Percentiles rank a stretch among this genome's conserved stretches.
These are phyloP conservation scores for Aspergillus hiratsukae DNA, from an alignment of 2,329 filamentous ascomycete species.

Conservation along the genomic window DNA sequence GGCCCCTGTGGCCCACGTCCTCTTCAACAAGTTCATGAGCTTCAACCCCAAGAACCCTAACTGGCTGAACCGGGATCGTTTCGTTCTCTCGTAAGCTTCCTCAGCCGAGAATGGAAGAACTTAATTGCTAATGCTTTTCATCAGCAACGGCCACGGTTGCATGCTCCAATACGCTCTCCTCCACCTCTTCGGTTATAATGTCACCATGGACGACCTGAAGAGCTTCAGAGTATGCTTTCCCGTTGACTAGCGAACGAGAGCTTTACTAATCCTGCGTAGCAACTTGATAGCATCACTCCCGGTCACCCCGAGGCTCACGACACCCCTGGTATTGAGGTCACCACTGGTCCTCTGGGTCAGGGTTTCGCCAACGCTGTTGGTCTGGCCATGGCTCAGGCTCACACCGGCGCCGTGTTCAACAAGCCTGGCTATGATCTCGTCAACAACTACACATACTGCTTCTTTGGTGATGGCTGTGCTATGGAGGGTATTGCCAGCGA, in stretches of 20 bases:
- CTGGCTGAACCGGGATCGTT: conserved; percentile 96
- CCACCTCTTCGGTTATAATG: conserved; percentile 86
- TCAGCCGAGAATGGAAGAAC: background rate
- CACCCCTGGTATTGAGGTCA: conserved; percentile 95
- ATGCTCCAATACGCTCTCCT: conserved; percentile 99
- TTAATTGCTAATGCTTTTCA: conserved; percentile 9
- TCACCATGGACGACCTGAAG: conserved; percentile 91
- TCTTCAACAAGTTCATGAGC: conserved; percentile 98
- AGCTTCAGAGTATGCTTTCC: conserved; percentile 75
- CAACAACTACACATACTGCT: conserved; percentile 95
- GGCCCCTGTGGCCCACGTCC: conserved; percentile 92
- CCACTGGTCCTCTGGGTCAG: conserved; percentile 94
- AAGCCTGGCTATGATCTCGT: conserved; percentile 87
- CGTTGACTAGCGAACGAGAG: background rate
- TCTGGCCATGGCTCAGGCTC: conserved; percentile 92
- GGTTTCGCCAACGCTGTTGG: conserved; percentile 96
- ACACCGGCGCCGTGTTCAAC: conserved; percentile 90
- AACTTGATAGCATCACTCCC: conserved; percentile 77
- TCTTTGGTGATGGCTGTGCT: conserved; percentile 97
- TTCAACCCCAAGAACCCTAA: conserved; percentile 99
- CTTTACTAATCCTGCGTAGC: conserved; percentile 35
- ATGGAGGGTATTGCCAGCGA: conserved; percentile 97
- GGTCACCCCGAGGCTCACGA: conserved; percentile 96
- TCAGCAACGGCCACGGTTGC: conserved; percentile 95
- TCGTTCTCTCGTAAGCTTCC: conserved; percentile 91